These are phyloP conservation scores for Cucurbita maxima DNA, from an alignment of 306 rosid genomes.

Conservation along the genomic window DNA sequence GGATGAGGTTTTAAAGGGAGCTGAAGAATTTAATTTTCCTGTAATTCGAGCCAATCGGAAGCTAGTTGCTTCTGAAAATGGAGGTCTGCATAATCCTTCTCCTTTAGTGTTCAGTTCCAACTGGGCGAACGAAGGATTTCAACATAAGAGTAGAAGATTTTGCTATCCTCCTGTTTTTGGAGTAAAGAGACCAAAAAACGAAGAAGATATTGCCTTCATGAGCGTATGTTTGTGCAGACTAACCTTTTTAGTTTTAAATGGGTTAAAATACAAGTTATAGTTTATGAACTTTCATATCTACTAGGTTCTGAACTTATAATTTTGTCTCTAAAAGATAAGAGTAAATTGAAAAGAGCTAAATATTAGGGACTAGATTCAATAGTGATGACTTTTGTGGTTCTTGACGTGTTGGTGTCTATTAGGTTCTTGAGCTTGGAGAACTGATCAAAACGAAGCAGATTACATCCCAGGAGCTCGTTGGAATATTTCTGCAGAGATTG, in stretches of 20 bases:
- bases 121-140: conserved; percentile 23
- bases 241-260: background rate
- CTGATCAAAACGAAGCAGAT: conserved; percentile 53
- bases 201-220: conserved; percentile 62
- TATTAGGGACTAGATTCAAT: background rate
- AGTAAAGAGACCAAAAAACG: conserved; percentile 38
- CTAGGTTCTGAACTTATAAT: too few relatives aligned
- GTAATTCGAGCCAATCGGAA: conserved; percentile 35
- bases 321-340: too few relatives aligned
- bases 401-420: background rate
- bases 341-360: background rate
- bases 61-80: conserved; percentile 46
- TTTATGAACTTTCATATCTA: too few relatives aligned
- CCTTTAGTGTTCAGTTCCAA: conserved; percentile 38
- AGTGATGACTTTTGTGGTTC: background rate
- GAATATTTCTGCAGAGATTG: conserved; percentile 45
- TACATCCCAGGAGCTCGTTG: conserved; percentile 55
- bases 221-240: conserved; percentile 27
- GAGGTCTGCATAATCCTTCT: conserved; percentile 52
- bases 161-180: conserved; percentile 23
- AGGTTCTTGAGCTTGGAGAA: conserved; percentile 70
- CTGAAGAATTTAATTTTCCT: conserved; percentile 36
- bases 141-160: conserved; percentile 20
- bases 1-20: conserved; percentile 36
- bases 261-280: too few relatives aligned